These are phyloP conservation scores for Suillus variegatus DNA, from an alignment of 768 basidiomycete species.

Conservation along the genomic window DNA sequence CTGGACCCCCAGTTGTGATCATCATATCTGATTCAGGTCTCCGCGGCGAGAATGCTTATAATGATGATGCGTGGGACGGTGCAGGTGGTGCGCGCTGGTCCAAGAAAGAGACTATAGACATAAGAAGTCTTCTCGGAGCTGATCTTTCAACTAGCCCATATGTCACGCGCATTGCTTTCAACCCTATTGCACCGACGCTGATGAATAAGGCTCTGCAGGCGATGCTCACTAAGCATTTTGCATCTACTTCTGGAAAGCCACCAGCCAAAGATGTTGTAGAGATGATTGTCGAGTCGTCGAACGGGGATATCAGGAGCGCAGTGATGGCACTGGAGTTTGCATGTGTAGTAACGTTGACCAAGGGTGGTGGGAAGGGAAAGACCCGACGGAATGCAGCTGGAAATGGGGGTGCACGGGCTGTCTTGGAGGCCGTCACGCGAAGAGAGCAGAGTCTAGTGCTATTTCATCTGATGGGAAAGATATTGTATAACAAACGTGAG, in stretches of 20 bases:
- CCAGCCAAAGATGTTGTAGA: slow-evolving; percentile 73
- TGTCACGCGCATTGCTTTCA: slow-evolving; percentile 83
- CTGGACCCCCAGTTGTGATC: slow-evolving; percentile 68
- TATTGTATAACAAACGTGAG: slow-evolving; percentile 94
- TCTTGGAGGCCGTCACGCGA: slow-evolving; percentile 75
- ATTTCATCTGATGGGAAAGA: slow-evolving; percentile 92
- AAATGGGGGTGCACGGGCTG: slow-evolving; percentile 29
- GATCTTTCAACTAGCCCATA: slow-evolving; percentile 70
- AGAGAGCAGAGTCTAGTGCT: slow-evolving; percentile 85
- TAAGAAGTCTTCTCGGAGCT: slow-evolving; percentile 69
- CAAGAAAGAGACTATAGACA: slow-evolving; percentile 59
- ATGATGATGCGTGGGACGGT: slow-evolving; percentile 51
- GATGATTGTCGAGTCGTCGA: slow-evolving; percentile 72
- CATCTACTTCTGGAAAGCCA: slow-evolving; percentile 31
- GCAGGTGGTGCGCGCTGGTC: slow-evolving; percentile 45
- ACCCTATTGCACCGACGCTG: slow-evolving; percentile 87
- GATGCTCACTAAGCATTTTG: slow-evolving; percentile 52
- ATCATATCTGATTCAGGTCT: slow-evolving; percentile 83
- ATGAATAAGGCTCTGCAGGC: slow-evolving; percentile 76
- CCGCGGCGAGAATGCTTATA: slow-evolving; percentile 57
- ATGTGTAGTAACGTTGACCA: slow-evolving; percentile 45
- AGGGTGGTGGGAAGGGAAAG: slow-evolving; percentile 35
- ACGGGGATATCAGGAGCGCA: slow-evolving; percentile 92
- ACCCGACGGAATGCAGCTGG: slow-evolving; percentile 27
- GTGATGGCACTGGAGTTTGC: slow-evolving; percentile 93